Evolutionary conservation across 2,329 filamentous ascomycete species (phyloP), one percentile per base, ranked within the genome.

Genomic region (Gnomoniopsis sp.): DNA sequence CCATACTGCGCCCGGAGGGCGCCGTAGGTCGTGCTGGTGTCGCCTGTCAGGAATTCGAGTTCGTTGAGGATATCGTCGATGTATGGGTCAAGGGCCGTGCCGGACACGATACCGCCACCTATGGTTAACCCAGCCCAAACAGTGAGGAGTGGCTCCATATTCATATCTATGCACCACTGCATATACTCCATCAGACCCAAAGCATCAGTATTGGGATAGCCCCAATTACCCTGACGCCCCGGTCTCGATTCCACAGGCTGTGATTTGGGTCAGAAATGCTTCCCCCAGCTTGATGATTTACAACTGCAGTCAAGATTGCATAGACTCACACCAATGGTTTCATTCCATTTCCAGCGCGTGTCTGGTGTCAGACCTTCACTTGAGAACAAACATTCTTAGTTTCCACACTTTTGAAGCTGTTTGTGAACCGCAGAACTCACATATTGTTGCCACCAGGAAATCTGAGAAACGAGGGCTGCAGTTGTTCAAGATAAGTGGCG

Each of bases 171-270:
- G 34, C 54, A 50, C 58, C 58, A 60, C 12, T 68, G 70, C 8
- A 82, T 68, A 58, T 81, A 82, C 64, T 83, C 80, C 38, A 81
- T 68, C 1, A 79, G 67, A 47, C 80, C 80, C 22, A 84, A 70
- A 1, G 77, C 81, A 63, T 83, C 74, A 0, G 80, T 83, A 22
- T 71, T 66, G n/a, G 62, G 41, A 46, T 71, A 66, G 10, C 68
- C 68, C 80, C 79, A 82, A 19, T 74, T 71, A 19, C 77, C 77
- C 44, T 69, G 71, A n/a, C 67, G 63, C 30, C 68, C 67, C 23
- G 71, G 68, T 46, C 71, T 69, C 17, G 33, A 14, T 74, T 62
- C 3, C 66, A 67, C 0, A 76, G 62, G 8, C 70, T 69, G 0
- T 17, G 2, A 38, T 14, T n/a, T 23, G 14, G 3, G 8, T 10